Percentiles rank a stretch among this genome's conserved stretches.
Conservation (phyloP, 1,139 yeast genomes). For the Saccharomyces hybrid region DNA sequence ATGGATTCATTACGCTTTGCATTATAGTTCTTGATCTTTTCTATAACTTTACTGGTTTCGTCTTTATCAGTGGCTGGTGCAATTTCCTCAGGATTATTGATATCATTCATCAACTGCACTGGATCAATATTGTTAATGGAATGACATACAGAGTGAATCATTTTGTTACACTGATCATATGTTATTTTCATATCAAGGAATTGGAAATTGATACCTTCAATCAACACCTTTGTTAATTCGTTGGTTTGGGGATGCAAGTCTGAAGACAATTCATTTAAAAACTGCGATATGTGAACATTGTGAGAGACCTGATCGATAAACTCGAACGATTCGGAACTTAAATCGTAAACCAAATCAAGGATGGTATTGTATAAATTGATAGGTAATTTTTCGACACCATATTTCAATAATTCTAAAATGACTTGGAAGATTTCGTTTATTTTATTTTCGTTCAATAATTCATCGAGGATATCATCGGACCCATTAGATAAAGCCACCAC, state of each 20-base stretch:
- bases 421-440: constrained; percentile 35
- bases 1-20: constrained; percentile 42
- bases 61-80: constrained; percentile 33
- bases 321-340: constrained; percentile 53
- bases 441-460: constrained; percentile 38
- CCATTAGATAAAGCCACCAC: constrained; percentile 59
- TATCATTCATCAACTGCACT: constrained; percentile 22
- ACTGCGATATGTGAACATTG: constrained; percentile 22
- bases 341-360: constrained; percentile 57
- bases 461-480: constrained; percentile 51
- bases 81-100: constrained; percentile 21
- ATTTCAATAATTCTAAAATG: constrained; percentile 37
- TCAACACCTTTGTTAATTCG: constrained; percentile 42
- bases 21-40: constrained; percentile 35
- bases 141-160: constrained; percentile 29
- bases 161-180: constrained; percentile 22
- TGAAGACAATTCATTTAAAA: constrained; percentile 19
- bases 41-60: constrained; percentile 36
- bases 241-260: constrained; percentile 23
- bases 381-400: constrained; percentile 28
- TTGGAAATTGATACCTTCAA: constrained; percentile 57
- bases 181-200: constrained; percentile 37
- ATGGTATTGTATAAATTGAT: constrained; percentile 45
- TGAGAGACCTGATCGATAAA: constrained; percentile 39
- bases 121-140: constrained; percentile 37